A percentile compares a stretch with the other conserved stretches of the same genome.
Conservation (phyloP, 345 rosid species). For the Bretschneidera sinensis region DNA sequence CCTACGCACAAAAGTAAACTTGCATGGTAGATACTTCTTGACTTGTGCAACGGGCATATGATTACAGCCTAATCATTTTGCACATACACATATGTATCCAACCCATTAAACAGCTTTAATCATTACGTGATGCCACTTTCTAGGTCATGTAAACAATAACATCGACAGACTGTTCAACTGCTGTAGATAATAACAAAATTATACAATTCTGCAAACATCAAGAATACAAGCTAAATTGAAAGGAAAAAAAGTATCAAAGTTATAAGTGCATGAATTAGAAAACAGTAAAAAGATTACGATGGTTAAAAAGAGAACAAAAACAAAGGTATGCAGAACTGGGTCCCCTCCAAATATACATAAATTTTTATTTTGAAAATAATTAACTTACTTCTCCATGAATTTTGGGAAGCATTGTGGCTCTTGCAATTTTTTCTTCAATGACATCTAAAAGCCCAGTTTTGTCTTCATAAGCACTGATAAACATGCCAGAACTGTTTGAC, state of each 20-base stretch:
- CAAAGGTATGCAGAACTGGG: no score
- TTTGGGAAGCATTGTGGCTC: constrained; percentile 51
- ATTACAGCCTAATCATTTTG: neutral
- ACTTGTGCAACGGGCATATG: neutral
- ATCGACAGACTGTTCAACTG: neutral
- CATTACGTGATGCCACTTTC: neutral
- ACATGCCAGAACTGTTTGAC: constrained; percentile 51
- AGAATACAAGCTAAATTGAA: neutral
- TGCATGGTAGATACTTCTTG: neutral
- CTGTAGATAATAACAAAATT: no score
- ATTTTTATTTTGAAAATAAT: neutral
- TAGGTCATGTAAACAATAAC: neutral
- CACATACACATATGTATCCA: neutral
- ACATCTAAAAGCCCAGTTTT: constrained; percentile 40
- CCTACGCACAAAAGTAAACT: neutral
- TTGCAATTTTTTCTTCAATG: constrained; percentile 63
- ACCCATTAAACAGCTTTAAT: neutral
- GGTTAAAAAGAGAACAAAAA: neutral
- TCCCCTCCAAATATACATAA: no score
- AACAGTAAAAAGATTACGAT: no score
- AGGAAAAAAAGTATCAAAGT: neutral
- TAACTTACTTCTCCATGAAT: constrained; percentile 47
- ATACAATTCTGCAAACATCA: neutral
- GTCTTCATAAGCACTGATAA: constrained; percentile 46
- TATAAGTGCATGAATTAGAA: neutral